phyloP scores from a whole-genome alignment of 108 stramenopile species.

The Fragilaria radians region DNA sequence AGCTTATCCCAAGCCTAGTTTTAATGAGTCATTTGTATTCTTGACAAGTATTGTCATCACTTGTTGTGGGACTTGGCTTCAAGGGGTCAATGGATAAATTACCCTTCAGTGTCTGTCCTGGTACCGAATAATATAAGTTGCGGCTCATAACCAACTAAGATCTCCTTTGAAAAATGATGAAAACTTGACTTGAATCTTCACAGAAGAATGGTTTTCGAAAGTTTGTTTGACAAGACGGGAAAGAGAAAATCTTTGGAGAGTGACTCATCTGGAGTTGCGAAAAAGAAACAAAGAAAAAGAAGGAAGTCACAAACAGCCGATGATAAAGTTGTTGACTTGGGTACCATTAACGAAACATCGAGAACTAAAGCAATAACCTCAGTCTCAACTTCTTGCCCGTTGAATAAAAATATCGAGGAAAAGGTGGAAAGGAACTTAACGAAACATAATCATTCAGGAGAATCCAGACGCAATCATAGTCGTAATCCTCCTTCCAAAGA shows the following conservation, averaged over 20 bases:
- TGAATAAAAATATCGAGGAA: background rate
- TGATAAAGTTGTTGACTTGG: background rate
- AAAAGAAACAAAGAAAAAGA: background rate
- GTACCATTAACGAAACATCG: background rate
- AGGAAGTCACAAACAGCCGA: background rate
- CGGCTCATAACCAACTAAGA: too few relatives aligned
- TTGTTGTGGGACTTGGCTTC: too few relatives aligned
- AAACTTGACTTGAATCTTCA: too few relatives aligned
- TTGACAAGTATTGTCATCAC: too few relatives aligned
- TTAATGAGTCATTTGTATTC: too few relatives aligned
- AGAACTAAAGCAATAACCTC: background rate
- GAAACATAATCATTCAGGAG: background rate
- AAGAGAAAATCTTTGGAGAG: constrained; percentile 13
- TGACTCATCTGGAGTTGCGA: background rate
- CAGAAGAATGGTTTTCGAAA: constrained; percentile 5
- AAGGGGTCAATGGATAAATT: too few relatives aligned
- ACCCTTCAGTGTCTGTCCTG: too few relatives aligned
- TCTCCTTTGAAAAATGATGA: too few relatives aligned
- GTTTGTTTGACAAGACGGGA: constrained; percentile 27
- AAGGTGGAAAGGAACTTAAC: background rate
- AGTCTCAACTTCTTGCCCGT: background rate
- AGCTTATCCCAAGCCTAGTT: too few relatives aligned
- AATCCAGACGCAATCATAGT: background rate
- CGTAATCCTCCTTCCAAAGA: constrained; percentile 26
- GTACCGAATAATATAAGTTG: too few relatives aligned